Evolutionary conservation across 2,329 filamentous ascomycete species (phyloP), one percentile per base, ranked within the genome.

Genomic region (Immersiporthe knoxdaviesiana): DNA sequence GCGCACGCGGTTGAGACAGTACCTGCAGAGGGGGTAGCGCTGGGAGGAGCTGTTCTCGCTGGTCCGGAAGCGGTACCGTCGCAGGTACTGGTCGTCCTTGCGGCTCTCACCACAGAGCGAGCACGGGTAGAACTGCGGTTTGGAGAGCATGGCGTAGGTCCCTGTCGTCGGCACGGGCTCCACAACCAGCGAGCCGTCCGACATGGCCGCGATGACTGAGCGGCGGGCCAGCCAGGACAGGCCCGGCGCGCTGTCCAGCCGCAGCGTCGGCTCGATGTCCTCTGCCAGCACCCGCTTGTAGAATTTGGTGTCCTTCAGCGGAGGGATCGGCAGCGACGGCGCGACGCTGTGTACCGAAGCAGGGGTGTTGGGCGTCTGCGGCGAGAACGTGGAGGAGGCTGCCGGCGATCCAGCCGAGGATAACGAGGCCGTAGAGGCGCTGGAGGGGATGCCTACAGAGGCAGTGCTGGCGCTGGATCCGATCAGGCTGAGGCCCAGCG

Each of bases 141-240:
- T 85, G 61, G 82, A 82, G 58, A 85, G 79, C 47, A 79, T 78
- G 27, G 81, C 78, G 65, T 87, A 83, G 12, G 85, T 83, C 30
- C 84, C 82, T 62, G 84, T 83, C 21, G 88, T 82, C 1, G 92
- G 90, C 70, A 95, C 91, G 1, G 94, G 96, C 77, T 99, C 96
- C 4, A 99, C 94, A 4, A 97, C 90, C 27, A 99, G 84, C 14
- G 89, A 91, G 14, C 95, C 95, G 50, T 97, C 92, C 27, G 91
- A 91, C 73, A 99, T 92, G 65, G 93, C 90, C 71, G 87, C 91
- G 50, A 97, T 80, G 6, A 98, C 94, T 7, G 91, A 92, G 68
- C 96, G 90, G 60, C 95, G 91, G 63, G 93, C 94, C 61, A 99
- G 86, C 93, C 96, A 99, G 0, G 94, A 97, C 37, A 99, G 87